Conservation (phyloP, 495 filamentous ascomycete species). For the Trichoderma virens region DNA sequence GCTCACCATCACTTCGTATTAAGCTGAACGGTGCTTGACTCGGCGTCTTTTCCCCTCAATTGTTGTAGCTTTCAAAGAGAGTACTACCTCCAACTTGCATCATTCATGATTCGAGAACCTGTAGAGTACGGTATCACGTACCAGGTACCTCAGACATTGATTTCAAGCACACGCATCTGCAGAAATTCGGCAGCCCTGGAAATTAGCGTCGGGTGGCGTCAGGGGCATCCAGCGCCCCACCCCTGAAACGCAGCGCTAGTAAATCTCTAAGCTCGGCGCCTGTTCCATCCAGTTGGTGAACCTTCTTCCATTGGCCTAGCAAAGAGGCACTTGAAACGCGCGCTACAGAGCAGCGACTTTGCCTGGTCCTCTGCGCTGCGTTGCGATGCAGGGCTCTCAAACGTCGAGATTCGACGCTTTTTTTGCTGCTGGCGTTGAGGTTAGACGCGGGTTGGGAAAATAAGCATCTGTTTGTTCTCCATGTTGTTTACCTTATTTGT, state of each 20-base stretch:
- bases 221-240: not conserved
- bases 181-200: not conserved
- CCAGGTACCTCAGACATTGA: not conserved
- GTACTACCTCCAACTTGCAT: too few species aligned
- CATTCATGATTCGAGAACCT: too few species aligned
- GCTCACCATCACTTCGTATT: too few species aligned
- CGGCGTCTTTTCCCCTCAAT: too few species aligned
- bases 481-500: too few species aligned
- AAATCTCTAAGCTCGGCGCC: not conserved
- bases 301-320: not conserved
- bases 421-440: too few species aligned
- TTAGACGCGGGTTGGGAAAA: too few species aligned
- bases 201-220: slow-evolving; percentile 4
- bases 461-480: too few species aligned
- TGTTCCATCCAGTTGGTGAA: slow-evolving; percentile 2
- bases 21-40: too few species aligned
- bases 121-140: not conserved
- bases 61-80: too few species aligned
- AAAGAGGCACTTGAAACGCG: not conserved
- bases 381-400: too few species aligned
- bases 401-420: too few species aligned
- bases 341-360: not conserved
- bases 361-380: not conserved
- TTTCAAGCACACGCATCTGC: not conserved
- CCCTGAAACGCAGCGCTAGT: slow-evolving; percentile 3